Evolutionary conservation across 495 filamentous ascomycete genomes (phyloP), one percentile per base, ranked within the genome.

Genomic region (Hypoxylon cercidicola): DNA sequence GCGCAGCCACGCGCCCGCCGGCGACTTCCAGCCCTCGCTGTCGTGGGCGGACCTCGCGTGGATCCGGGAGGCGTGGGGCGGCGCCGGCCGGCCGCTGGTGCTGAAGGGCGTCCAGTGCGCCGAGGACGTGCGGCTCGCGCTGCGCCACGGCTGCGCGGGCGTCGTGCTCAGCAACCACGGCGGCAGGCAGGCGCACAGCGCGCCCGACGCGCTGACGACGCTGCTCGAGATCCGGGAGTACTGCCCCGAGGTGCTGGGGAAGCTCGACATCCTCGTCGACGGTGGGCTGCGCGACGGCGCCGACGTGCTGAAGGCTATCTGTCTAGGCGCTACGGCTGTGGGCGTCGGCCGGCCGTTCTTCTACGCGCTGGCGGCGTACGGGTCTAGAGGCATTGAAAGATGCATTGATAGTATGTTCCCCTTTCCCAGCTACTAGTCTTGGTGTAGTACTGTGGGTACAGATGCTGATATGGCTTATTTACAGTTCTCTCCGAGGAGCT

Each of bases 131-230:
- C 79, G 92, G 47, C 84, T 80, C 32, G 92, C 92, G 41, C 83
- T 90, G 57, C 86, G 91, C 56, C 65, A 72, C 35, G 92, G 90
- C 50, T 87, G 91, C 8, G 83, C 91, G 25, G 93, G 91, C 56
- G 89, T 94, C 41, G 87, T 96, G 13, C 82, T 96, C 46, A 93
- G 90, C 51, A 96, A 96, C 76, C 92, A 96, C 74, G 92, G 92
- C 32, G 92, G 92, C 39, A 83, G 92, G 10, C 92, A 96, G 75
- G 89, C 94, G 43, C 92, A 96, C 63, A 88, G 89, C 50, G 89
- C 92, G 1, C 86, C 92, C 5, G 90, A 95, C 75, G 92, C 93
- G 20, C 92, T 96, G 90, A 88, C 91, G 0, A 89, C 89, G 44
- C 83, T 97, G 18, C 87, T 91, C 16, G 87, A 91, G 53, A 76